Evolutionary conservation across 139 green algal species (phyloP).

Genomic region (Dunaliella primolecta): DNA sequence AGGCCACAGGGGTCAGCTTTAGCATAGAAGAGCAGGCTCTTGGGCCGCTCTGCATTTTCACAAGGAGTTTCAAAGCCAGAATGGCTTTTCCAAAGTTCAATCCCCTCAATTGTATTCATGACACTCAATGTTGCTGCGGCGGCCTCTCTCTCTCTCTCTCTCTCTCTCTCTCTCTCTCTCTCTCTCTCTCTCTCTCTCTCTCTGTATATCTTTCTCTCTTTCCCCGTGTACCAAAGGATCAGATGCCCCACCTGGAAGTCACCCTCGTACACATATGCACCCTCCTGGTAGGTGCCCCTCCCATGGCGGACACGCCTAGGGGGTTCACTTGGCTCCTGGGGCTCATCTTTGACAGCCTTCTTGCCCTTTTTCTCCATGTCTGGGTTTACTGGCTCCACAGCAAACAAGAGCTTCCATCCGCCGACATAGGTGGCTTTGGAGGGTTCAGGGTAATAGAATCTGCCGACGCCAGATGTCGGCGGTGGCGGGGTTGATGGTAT

Average conservation of each 20-base stretch:
- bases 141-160: no score
- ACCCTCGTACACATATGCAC: conserved; percentile 33
- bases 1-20: no score
- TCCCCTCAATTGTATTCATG: no score
- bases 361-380: conserved; percentile 24
- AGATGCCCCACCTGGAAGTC: conserved; percentile 32
- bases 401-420: conserved; percentile 35
- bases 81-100: no score
- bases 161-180: no score
- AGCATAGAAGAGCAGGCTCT: no score
- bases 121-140: no score
- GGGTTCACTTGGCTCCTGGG: conserved; percentile 27
- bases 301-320: conserved; percentile 40
- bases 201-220: no score
- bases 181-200: no score
- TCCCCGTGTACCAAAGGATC: no score
- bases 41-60: no score
- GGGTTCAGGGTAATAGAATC: conserved; percentile 24
- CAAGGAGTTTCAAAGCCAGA: no score
- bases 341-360: conserved; percentile 5
- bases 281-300: conserved; percentile 36
- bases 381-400: not conserved
- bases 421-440: conserved; percentile 25
- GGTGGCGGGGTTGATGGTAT: not conserved
- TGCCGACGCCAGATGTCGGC: conserved; percentile 17